Evolutionary conservation across 225 moss, liverwort and hornwort species (phyloP).

Genomic region (Marchantia paleacea): DNA sequence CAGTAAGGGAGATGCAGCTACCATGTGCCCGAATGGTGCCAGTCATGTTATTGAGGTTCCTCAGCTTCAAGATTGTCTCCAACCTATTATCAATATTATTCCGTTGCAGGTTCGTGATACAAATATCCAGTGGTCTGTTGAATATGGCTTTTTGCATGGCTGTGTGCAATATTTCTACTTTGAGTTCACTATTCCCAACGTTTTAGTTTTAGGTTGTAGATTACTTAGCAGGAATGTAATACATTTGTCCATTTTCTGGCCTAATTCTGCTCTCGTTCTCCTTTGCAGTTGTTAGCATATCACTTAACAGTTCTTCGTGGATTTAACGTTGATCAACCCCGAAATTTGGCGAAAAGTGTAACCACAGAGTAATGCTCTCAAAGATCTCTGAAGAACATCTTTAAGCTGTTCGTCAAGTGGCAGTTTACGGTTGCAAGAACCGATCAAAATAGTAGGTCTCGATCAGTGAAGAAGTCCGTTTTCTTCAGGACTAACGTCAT

Average conservation of each 20-base stretch:
- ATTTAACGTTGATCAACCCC: conserved; percentile 96
- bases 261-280: not conserved
- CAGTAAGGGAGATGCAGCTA: conserved; percentile 80
- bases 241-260: not conserved
- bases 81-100: conserved; percentile 94
- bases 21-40: conserved; percentile 93
- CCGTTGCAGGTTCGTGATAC: conserved; percentile 68
- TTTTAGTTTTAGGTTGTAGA: not conserved
- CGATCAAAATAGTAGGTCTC: not conserved
- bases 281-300: conserved; percentile 80
- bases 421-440: not conserved
- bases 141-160: not conserved
- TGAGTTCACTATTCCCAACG: not conserved
- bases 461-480: not conserved
- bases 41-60: conserved; percentile 96
- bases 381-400: not conserved
- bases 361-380: conserved; percentile 56
- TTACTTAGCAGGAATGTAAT: not conserved
- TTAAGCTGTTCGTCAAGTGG: not conserved
- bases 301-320: conserved; percentile 94
- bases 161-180: not conserved
- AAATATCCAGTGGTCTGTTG: not conserved
- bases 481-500: not conserved
- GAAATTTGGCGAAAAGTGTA: conserved; percentile 98
- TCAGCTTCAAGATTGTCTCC: conserved; percentile 92